phyloP scores from a whole-genome alignment of 805 yeast species.

The Ogataea pignaliae region DNA sequence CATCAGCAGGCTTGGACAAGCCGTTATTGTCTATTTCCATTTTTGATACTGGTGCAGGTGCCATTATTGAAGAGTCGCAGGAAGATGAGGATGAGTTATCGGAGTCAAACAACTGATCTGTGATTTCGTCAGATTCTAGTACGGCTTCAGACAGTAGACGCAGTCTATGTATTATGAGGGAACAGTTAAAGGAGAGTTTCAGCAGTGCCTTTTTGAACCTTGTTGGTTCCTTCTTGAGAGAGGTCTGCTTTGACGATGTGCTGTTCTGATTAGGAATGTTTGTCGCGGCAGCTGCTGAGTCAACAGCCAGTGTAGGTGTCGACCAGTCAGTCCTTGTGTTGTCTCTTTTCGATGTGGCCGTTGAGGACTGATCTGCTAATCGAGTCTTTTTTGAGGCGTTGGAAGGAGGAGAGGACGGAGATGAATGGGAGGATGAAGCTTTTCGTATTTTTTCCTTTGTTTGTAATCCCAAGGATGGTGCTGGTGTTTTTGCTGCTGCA shows the following conservation, averaged over 20 bases:
- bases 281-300: too few species aligned
- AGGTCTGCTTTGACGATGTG: constrained; percentile 2
- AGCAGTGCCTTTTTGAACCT: constrained; percentile 24
- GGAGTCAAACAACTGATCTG: constrained; percentile 44
- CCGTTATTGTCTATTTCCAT: background rate
- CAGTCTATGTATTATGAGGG: constrained; percentile 31
- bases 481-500: too few species aligned
- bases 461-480: too few species aligned
- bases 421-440: too few species aligned
- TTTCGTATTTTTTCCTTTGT: too few species aligned
- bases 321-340: too few species aligned
- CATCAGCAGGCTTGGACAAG: background rate
- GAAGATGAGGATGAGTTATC: constrained; percentile 7
- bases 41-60: background rate
- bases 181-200: constrained; percentile 36
- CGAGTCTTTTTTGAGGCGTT: too few species aligned
- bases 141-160: constrained; percentile 45
- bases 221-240: constrained; percentile 9
- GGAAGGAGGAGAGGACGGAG: too few species aligned
- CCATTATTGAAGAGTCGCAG: background rate
- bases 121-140: constrained; percentile 44
- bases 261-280: too few species aligned
- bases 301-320: too few species aligned
- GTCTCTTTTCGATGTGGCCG: too few species aligned
- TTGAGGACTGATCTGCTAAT: too few species aligned